Conservation (phyloP, 805 yeast genomes). For the Naumovozyma baii region DNA sequence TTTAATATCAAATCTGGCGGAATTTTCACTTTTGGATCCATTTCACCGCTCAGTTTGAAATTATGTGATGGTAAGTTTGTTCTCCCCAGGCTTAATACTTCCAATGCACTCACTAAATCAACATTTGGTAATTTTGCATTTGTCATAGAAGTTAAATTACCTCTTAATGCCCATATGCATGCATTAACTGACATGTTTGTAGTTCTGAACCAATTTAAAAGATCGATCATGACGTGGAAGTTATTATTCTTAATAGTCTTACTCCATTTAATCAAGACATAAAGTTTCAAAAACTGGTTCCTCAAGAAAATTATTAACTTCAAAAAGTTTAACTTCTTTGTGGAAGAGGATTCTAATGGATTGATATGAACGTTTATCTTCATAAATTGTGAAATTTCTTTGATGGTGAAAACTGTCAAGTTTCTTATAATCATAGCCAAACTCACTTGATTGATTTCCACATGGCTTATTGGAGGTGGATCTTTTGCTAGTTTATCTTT, state of each 20-base stretch:
- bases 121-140: conserved; percentile 91
- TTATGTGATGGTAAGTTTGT: conserved; percentile 65
- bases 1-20: conserved; percentile 47
- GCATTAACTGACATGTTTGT: conserved; percentile 63
- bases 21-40: conserved; percentile 25
- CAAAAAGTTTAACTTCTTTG: conserved; percentile 59
- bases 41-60: conserved; percentile 34
- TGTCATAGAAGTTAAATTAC: conserved; percentile 46
- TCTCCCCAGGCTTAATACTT: conserved; percentile 68
- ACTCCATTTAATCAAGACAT: conserved; percentile 82
- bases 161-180: conserved; percentile 58
- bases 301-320: conserved; percentile 61
- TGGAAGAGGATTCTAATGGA: conserved; percentile 22
- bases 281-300: conserved; percentile 74
- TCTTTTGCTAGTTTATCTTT: not conserved
- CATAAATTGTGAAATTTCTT: conserved; percentile 28
- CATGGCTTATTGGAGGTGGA: conserved; percentile 28
- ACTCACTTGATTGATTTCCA: conserved; percentile 28
- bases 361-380: conserved; percentile 23
- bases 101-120: conserved; percentile 78
- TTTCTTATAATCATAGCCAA: conserved; percentile 26
- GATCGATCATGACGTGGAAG: conserved; percentile 68
- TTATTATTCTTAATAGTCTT: conserved; percentile 55
- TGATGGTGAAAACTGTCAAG: conserved; percentile 25
- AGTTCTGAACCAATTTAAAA: conserved; percentile 76